Percentiles rank a stretch among this genome's conserved stretches.
These are phyloP conservation scores for Schizopora paradoxa DNA, from an alignment of 1,284 basidiomycete species.

Conservation along the genomic window DNA sequence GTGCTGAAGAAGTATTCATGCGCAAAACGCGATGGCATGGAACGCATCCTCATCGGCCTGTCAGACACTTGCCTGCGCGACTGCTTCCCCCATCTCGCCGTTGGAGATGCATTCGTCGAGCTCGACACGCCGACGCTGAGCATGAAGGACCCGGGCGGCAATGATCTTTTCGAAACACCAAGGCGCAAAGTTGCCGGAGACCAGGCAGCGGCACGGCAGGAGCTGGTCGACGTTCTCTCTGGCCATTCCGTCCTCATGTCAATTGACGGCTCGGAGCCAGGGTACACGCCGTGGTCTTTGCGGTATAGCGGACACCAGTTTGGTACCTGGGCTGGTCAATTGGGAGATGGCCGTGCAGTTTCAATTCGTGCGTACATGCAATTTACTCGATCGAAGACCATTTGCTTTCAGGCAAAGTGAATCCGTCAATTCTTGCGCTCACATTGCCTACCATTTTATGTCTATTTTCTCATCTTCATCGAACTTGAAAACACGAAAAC, in stretches of 20 bases:
- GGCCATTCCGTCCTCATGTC: slow-evolving; percentile 74
- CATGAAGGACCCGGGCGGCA: slow-evolving; percentile 21
- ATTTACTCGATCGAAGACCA: too few species aligned
- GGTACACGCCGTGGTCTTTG: slow-evolving; percentile 84
- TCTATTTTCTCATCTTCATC: background rate
- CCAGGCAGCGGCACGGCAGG: slow-evolving; percentile 48
- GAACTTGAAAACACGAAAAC: background rate
- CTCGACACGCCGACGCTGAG: slow-evolving; percentile 53
- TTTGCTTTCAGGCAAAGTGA: too few species aligned
- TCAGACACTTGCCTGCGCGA: slow-evolving; percentile 66
- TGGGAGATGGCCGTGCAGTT: slow-evolving; percentile 93
- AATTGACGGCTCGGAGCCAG: slow-evolving; percentile 32
- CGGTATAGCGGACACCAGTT: slow-evolving; percentile 93
- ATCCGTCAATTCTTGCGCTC: background rate
- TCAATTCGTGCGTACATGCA: slow-evolving; percentile 70
- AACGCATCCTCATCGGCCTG: slow-evolving; percentile 62
- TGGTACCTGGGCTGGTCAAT: slow-evolving; percentile 91
- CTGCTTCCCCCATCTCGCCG: slow-evolving; percentile 80
- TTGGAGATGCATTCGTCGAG: slow-evolving; percentile 72
- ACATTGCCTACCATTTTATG: background rate
- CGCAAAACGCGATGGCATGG: slow-evolving; percentile 50
- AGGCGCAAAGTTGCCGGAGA: slow-evolving; percentile 30
- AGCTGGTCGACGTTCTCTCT: slow-evolving; percentile 75
- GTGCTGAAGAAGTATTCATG: slow-evolving; percentile 43
- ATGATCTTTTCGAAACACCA: too few species aligned